A percentile compares a stretch with the other conserved stretches of the same genome.
phyloP scores from a whole-genome alignment of 2,329 filamentous ascomycete species.

The Pseudocercospora musae region DNA sequence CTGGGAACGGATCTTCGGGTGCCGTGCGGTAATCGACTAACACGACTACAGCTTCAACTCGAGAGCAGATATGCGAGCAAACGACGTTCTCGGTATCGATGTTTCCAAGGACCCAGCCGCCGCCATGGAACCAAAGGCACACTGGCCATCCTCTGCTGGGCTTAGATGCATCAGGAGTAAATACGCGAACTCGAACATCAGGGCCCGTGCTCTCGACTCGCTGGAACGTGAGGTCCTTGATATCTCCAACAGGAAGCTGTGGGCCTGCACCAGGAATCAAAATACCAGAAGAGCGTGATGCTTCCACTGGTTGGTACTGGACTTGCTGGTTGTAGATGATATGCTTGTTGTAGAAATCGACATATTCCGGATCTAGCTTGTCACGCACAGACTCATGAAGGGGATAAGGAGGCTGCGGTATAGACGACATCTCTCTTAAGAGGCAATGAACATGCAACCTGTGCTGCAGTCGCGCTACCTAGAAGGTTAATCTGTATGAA shows the following conservation, averaged over 20 bases:
- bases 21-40: not conserved
- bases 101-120: conserved; percentile 3
- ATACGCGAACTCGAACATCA: not conserved
- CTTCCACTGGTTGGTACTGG: not conserved
- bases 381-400: not conserved
- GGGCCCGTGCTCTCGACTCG: not conserved
- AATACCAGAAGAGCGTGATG: not conserved
- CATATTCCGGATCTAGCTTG: not conserved
- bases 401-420: not conserved
- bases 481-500: not conserved
- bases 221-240: not conserved
- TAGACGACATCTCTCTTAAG: not conserved
- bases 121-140: not conserved
- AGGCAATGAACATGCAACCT: not conserved
- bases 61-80: not conserved
- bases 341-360: not conserved
- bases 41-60: not conserved
- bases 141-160: not conserved
- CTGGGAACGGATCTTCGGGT: not conserved
- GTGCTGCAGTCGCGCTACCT: not conserved
- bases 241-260: not conserved
- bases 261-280: conserved; percentile 1
- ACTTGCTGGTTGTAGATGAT: not conserved
- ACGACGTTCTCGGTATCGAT: conserved; percentile 3
- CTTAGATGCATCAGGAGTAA: not conserved